These are phyloP conservation scores for Colletotrichum liriopes DNA, from an alignment of 2,329 filamentous ascomycete species.

Conservation along the genomic window DNA sequence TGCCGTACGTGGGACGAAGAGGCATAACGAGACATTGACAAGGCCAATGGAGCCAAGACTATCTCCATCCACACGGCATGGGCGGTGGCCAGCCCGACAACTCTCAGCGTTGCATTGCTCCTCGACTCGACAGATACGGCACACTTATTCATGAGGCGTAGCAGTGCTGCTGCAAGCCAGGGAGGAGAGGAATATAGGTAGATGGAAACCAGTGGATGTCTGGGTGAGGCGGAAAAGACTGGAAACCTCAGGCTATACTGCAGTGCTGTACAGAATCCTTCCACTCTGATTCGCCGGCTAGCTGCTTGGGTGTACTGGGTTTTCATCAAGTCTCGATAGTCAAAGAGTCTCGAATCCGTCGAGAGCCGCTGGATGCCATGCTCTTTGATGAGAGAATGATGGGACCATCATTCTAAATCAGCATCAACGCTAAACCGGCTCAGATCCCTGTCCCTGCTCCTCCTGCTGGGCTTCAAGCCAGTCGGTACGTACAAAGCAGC, in stretches of 20 bases:
- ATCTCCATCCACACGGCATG: neutral
- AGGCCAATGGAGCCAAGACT: neutral
- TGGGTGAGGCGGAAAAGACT: neutral
- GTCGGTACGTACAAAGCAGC: conserved; percentile 4
- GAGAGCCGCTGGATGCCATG: conserved; percentile 14
- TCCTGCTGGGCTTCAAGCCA: conserved; percentile 11
- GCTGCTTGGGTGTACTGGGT: neutral
- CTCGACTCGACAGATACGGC: neutral
- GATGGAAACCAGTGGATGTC: neutral
- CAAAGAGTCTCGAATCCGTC: neutral
- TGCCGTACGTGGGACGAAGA: conserved; percentile 8
- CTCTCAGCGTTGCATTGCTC: conserved; percentile 30
- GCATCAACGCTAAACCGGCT: conserved; percentile 32
- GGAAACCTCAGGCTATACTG: conserved; percentile 1
- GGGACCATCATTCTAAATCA: conserved; percentile 41
- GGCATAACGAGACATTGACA: neutral
- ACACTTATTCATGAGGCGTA: neutral
- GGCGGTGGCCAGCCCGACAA: conserved; percentile 6
- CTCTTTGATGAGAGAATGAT: conserved; percentile 39
- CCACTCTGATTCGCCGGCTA: neutral
- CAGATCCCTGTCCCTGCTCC: conserved; percentile 23
- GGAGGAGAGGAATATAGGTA: neutral
- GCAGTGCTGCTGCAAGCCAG: neutral
- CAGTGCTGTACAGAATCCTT: neutral
- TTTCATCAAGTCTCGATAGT: neutral